A percentile compares a stretch with the other conserved stretches of the same genome.
Evolutionary conservation across 768 basidiomycete species (phyloP).

Genomic region (Mycena albidolilacea): DNA sequence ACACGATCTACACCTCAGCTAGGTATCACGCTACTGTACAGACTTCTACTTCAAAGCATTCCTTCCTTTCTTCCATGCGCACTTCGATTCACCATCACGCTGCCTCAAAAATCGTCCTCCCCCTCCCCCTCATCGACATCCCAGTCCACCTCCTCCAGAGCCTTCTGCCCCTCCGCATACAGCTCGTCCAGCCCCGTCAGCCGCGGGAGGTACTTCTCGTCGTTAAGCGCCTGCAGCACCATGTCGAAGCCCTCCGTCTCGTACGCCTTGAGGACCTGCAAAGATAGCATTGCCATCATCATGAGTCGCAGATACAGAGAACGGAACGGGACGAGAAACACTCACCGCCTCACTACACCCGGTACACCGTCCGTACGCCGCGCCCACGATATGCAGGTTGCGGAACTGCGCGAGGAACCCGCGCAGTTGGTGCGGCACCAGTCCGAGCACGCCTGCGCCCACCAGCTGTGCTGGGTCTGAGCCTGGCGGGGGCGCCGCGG

Average conservation of each 20-base stretch:
- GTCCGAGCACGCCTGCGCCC: conserved; percentile 76
- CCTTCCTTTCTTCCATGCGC: neutral
- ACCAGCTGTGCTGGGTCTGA: conserved; percentile 45
- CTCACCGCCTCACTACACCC: conserved; percentile 89
- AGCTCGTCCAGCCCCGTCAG: conserved; percentile 87
- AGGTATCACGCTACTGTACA: neutral
- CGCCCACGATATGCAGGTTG: conserved; percentile 87
- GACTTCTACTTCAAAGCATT: neutral
- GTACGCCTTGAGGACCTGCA: conserved; percentile 86
- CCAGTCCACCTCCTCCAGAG: conserved; percentile 83
- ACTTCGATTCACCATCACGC: neutral
- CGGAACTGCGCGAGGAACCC: conserved; percentile 92
- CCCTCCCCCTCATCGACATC: conserved; percentile 68
- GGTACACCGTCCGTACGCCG: conserved; percentile 90
- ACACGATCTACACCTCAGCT: conserved; percentile 5
- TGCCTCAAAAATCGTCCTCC: conserved; percentile 47
- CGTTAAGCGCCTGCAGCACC: conserved; percentile 87
- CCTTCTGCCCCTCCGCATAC: conserved; percentile 81
- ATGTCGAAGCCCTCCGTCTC: conserved; percentile 84
- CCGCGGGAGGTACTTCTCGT: conserved; percentile 78
- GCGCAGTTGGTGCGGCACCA: conserved; percentile 94
- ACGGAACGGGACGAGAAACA: conserved; percentile 15
- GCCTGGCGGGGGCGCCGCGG: conserved; percentile 77
- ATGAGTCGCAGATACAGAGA: neutral
- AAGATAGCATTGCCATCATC: neutral